Percentiles rank a stretch among this genome's conserved stretches.
These are phyloP conservation scores for Rosa hybrid DNA, from an alignment of 331 rosid species.

Conservation along the genomic window DNA sequence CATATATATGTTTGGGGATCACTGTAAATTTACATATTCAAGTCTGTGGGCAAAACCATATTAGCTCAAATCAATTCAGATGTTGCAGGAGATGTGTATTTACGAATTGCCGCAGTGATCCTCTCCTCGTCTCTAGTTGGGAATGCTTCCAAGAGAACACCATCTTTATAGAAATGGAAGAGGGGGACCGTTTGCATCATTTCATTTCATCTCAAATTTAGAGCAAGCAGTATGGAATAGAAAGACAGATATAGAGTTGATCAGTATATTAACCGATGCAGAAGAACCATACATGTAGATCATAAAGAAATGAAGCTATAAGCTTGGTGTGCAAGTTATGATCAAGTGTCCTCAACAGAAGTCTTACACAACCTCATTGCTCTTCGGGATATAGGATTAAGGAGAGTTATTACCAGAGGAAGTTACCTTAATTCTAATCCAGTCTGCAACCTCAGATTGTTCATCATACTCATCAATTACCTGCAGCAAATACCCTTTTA, in stretches of 20 bases:
- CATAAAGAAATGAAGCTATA: background rate
- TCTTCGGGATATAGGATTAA: background rate
- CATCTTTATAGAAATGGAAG: conserved; percentile 92
- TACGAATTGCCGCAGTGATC: conserved; percentile 70
- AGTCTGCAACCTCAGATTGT: conserved; percentile 92
- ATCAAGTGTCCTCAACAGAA: background rate
- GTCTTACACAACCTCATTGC: background rate
- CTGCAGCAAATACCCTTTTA: conserved; percentile 38
- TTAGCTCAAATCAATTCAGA: conserved; percentile 28
- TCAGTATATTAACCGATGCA: background rate
- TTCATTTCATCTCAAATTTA: conserved; percentile 21
- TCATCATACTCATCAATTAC: conserved; percentile 94
- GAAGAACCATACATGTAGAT: background rate
- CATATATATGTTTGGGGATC: background rate
- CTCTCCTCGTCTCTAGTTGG: conserved; percentile 89
- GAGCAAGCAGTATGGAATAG: background rate
- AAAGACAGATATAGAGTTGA: conserved; percentile 14
- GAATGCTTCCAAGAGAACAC: conserved; percentile 81
- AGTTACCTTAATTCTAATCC: conserved; percentile 86
- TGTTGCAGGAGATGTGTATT: conserved; percentile 53
- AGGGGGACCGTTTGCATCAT: conserved; percentile 87
- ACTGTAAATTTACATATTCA: conserved; percentile 11
- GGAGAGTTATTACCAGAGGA: background rate
- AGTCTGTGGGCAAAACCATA: background rate
- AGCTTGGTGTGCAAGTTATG: background rate